Evolutionary conservation across 2,329 filamentous ascomycete genomes (phyloP).

Genomic region (Cucurbitaria berberidis): DNA sequence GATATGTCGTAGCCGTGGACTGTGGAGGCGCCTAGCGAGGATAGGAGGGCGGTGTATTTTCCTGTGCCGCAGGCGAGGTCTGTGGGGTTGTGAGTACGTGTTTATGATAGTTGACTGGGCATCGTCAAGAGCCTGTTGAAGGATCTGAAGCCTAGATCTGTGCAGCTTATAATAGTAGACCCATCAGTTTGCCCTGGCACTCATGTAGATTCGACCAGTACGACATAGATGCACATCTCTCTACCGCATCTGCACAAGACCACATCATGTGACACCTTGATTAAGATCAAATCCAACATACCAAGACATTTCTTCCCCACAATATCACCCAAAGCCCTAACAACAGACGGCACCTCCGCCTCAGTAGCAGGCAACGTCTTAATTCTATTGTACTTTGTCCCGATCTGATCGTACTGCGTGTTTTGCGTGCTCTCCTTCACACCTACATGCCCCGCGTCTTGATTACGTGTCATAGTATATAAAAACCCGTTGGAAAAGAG

Average conservation of each 20-base stretch:
- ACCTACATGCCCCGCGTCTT: background rate
- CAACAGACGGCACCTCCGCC: slow-evolving; percentile 29
- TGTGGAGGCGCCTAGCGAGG: slow-evolving; percentile 25
- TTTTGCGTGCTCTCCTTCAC: slow-evolving; percentile 20
- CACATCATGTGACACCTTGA: too few relatives aligned
- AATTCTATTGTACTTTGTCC: slow-evolving; percentile 32
- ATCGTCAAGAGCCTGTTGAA: too few relatives aligned
- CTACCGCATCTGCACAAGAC: too few relatives aligned
- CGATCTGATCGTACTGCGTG: slow-evolving; percentile 40
- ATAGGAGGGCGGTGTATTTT: slow-evolving; percentile 32
- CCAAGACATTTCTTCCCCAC: slow-evolving; percentile 33
- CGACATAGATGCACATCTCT: too few relatives aligned
- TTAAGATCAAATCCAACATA: slow-evolving; percentile 14
- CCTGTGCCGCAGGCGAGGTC: slow-evolving; percentile 42
- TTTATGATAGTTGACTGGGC: too few relatives aligned
- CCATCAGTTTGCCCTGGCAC: too few relatives aligned
- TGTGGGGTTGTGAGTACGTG: slow-evolving; percentile 4
- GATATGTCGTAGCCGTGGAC: slow-evolving; percentile 40
- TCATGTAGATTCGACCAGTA: too few relatives aligned
- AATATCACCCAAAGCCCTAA: slow-evolving; percentile 28
- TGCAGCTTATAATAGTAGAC: too few relatives aligned
- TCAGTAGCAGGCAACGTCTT: slow-evolving; percentile 28
- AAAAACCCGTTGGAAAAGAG: too few relatives aligned
- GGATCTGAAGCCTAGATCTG: too few relatives aligned
- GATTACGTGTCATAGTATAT: too few relatives aligned